A percentile compares a stretch with the other conserved stretches of the same genome.
These are phyloP conservation scores for Cubamyces sp. DNA, from an alignment of 768 basidiomycete species.

Conservation along the genomic window DNA sequence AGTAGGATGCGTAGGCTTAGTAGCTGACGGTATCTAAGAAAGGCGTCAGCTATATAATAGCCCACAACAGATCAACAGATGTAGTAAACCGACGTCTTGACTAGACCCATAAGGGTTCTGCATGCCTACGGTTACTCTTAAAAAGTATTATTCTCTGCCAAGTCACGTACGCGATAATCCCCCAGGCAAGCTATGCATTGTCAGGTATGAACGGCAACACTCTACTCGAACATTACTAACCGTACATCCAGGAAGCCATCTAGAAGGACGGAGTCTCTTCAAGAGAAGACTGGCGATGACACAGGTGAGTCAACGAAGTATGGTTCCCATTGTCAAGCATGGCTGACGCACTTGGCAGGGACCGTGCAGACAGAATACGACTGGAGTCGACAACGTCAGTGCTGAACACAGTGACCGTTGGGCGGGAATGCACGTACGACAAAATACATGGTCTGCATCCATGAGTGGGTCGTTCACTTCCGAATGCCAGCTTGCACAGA, in stretches of 20 bases:
- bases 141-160: neutral
- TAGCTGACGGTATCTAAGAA: slow-evolving; percentile 57
- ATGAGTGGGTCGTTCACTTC: neutral
- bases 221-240: slow-evolving; percentile 37
- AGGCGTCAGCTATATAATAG: neutral
- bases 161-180: slow-evolving; percentile 54
- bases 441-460: slow-evolving; percentile 64
- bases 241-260: slow-evolving; percentile 71
- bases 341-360: slow-evolving; percentile 38
- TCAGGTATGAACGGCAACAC: neutral
- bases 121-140: neutral
- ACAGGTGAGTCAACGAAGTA: neutral
- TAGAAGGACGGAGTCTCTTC: slow-evolving; percentile 65
- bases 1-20: slow-evolving; percentile 59
- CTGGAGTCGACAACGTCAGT: slow-evolving; percentile 5
- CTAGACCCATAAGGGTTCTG: slow-evolving; percentile 67
- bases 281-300: slow-evolving; percentile 45
- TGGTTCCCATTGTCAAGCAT: slow-evolving; percentile 62
- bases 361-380: neutral
- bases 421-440: slow-evolving; percentile 47
- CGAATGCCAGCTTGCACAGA: neutral
- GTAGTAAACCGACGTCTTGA: slow-evolving; percentile 50
- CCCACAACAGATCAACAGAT: neutral
- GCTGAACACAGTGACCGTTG: neutral
- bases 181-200: slow-evolving; percentile 56